Evolutionary conservation across 169 alveolate genomes (phyloP).

Genomic region (Plasmodium chabaudi): DNA sequence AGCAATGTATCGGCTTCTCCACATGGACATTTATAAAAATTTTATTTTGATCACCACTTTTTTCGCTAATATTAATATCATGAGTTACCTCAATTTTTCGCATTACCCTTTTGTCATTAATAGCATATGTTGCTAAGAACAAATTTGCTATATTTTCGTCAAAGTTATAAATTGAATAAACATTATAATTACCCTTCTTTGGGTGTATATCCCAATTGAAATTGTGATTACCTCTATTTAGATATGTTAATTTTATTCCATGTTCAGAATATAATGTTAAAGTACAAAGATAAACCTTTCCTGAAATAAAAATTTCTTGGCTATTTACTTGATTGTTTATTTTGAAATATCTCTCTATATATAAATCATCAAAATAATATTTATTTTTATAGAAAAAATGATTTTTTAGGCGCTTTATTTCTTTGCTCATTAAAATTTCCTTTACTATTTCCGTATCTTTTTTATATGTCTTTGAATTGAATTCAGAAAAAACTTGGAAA

Average conservation of each 20-base stretch:
- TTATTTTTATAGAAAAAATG: conserved; percentile 36
- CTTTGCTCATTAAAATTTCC: background rate
- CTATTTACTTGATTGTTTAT: background rate
- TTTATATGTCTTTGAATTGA: background rate
- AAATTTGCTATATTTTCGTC: conserved; percentile 11
- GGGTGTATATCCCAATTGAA: conserved; percentile 9
- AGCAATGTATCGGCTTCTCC: conserved; percentile 16
- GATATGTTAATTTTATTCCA: background rate
- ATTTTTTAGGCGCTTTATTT: conserved; percentile 15
- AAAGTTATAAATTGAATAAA: conserved; percentile 9
- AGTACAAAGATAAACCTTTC: conserved; percentile 32
- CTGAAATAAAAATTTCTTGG: conserved; percentile 14
- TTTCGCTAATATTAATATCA: too few relatives aligned
- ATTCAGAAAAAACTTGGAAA: background rate
- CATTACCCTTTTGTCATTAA: too few relatives aligned
- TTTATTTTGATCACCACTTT: too few relatives aligned
- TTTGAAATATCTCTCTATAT: conserved; percentile 17
- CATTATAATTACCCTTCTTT: conserved; percentile 4
- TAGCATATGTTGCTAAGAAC: too few relatives aligned
- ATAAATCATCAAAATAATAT: conserved; percentile 32
- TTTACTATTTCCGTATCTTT: background rate
- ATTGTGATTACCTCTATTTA: background rate
- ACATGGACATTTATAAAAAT: too few relatives aligned
- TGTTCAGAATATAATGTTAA: conserved; percentile 10
- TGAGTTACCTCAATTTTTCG: too few relatives aligned